These are phyloP conservation scores for Cyanidioschyzon merolae DNA, from an alignment of 23 red algal species.

Conservation along the genomic window DNA sequence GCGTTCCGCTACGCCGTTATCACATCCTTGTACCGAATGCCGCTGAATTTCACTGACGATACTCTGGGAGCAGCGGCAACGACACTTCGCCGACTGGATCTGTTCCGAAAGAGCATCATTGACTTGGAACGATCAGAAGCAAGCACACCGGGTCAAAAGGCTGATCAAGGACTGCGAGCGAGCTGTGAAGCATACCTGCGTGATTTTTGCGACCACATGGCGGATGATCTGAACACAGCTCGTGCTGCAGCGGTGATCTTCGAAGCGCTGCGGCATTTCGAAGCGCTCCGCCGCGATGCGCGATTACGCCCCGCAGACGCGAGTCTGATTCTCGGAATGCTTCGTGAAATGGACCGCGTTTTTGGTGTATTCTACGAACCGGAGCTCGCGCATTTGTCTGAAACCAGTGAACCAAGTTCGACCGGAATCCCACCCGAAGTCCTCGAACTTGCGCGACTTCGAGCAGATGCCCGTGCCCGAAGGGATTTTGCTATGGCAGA, in stretches of 20 bases:
- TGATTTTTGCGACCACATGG: conserved; percentile 49
- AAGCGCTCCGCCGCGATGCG: not conserved
- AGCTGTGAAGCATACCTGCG: not conserved
- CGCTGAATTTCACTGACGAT: conserved; percentile 56
- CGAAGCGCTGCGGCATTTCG: conserved; percentile 34
- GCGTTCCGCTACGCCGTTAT: conserved; percentile 85
- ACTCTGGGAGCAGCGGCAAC: conserved; percentile 41
- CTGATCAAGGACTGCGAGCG: not conserved
- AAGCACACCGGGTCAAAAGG: conserved; percentile 3
- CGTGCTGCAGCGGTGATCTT: conserved; percentile 76
- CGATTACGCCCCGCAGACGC: not conserved
- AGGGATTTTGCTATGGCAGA: conserved; percentile 71
- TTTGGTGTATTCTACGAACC: conserved; percentile 85
- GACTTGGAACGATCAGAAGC: not conserved
- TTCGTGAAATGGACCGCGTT: conserved; percentile 47
- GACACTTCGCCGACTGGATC: conserved; percentile 61
- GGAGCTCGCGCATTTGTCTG: not conserved
- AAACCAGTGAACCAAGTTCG: not conserved
- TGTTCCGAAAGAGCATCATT: conserved; percentile 35
- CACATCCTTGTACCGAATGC: conserved; percentile 75
- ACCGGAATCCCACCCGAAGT: conserved; percentile 18
- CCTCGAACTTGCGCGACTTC: conserved; percentile 26
- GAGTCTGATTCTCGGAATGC: conserved; percentile 17
- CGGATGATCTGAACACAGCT: conserved; percentile 92
- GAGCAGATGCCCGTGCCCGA: conserved; percentile 38